phyloP scores from a whole-genome alignment of 2,329 filamentous ascomycete species.

The Fusarium sacchari region DNA sequence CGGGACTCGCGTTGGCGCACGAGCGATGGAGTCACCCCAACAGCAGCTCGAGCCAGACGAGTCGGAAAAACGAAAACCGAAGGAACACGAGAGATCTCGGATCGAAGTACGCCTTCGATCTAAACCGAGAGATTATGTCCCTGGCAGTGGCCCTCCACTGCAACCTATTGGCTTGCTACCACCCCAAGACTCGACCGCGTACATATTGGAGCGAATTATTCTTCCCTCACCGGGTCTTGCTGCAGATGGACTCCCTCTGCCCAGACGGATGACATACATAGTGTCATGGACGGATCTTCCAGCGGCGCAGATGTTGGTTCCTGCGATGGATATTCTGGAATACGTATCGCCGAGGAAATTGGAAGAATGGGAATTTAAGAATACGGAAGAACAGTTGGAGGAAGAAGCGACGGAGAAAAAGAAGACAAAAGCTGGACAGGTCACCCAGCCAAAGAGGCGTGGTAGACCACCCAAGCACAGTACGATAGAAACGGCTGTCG shows the following conservation, averaged over 20 bases:
- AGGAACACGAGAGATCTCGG: slow-evolving; percentile 1
- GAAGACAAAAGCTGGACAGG: slow-evolving; percentile 37
- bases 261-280: slow-evolving; percentile 62
- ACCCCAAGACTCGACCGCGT: slow-evolving; percentile 62
- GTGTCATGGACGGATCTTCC: slow-evolving; percentile 66
- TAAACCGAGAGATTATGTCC: slow-evolving; percentile 51
- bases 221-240: slow-evolving; percentile 51
- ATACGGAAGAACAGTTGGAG: slow-evolving; percentile 56
- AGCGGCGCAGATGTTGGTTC: slow-evolving; percentile 58
- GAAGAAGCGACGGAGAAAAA: slow-evolving; percentile 47
- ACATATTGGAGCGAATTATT: slow-evolving; percentile 65
- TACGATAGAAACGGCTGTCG: slow-evolving; percentile 47
- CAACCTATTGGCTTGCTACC: slow-evolving; percentile 60
- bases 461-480: slow-evolving; percentile 46
- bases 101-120: slow-evolving; percentile 32
- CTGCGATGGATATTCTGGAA: slow-evolving; percentile 60
- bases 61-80: slow-evolving; percentile 27
- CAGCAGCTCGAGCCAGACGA: slow-evolving; percentile 13
- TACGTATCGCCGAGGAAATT: slow-evolving; percentile 67
- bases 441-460: slow-evolving; percentile 34
- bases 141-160: slow-evolving; percentile 59
- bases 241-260: slow-evolving; percentile 49
- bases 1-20: slow-evolving; percentile 6
- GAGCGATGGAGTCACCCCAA: slow-evolving; percentile 34
- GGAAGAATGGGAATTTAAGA: slow-evolving; percentile 66